phyloP scores from a whole-genome alignment of 2,329 filamentous ascomycete species.

The Aureobasidium sp. region DNA sequence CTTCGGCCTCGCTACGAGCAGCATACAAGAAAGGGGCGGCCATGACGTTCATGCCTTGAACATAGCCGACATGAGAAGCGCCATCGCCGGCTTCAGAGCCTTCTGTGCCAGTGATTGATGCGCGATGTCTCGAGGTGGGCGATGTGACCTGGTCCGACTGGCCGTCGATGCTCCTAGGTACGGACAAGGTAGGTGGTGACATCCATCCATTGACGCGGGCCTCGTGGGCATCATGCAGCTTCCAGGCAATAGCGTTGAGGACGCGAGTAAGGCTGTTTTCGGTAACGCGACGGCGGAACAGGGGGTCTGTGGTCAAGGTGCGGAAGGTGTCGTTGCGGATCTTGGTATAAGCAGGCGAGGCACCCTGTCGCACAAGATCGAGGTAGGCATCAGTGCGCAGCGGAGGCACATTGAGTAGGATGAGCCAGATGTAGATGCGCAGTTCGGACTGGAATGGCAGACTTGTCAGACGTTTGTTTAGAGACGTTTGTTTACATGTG shows the following conservation, averaged over 20 bases:
- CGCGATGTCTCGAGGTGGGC: conserved; percentile 23
- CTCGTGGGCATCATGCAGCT: conserved; percentile 69
- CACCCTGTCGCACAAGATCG: conserved; percentile 79
- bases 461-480: neutral
- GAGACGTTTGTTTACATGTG: neutral
- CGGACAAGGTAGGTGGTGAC: conserved; percentile 40
- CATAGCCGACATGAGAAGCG: conserved; percentile 72
- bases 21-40: conserved; percentile 94
- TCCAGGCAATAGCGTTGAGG: conserved; percentile 93
- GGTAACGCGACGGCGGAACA: conserved; percentile 90
- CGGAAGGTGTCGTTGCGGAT: conserved; percentile 98
- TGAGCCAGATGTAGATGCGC: conserved; percentile 93
- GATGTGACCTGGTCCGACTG: conserved; percentile 37
- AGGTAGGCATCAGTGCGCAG: conserved; percentile 84
- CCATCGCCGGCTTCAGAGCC: conserved; percentile 49
- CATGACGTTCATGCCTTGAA: conserved; percentile 98
- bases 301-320: conserved; percentile 90
- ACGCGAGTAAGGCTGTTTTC: conserved; percentile 92
- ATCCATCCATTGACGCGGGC: conserved; percentile 45
- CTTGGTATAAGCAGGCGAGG: conserved; percentile 91
- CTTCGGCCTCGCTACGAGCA: conserved; percentile 87
- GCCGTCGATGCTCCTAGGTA: conserved; percentile 41
- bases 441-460: conserved; percentile 60
- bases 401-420: conserved; percentile 80
- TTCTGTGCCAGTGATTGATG: conserved; percentile 48